Evolutionary conservation across 2,329 filamentous ascomycete species (phyloP).

Genomic region (Ophiostoma fasciatum): DNA sequence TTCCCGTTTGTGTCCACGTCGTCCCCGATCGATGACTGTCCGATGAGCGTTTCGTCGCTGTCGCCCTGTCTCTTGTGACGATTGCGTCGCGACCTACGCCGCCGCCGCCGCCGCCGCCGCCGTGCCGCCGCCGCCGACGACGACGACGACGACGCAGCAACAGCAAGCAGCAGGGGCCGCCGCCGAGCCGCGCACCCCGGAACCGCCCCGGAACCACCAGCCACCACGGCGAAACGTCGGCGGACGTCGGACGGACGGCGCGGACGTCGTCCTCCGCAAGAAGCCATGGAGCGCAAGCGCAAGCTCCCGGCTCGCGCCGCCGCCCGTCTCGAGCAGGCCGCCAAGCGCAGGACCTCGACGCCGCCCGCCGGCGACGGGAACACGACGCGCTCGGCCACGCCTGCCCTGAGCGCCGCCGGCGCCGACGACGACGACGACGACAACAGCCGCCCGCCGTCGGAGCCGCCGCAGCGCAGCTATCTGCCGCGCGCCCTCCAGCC

Average conservation of each 20-base stretch:
- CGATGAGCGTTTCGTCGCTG: constrained; percentile 7
- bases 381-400: constrained; percentile 31
- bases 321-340: constrained; percentile 42
- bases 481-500: constrained; percentile 49
- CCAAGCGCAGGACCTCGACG: constrained; percentile 44
- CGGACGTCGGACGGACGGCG: too few species aligned
- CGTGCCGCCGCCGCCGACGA: too few species aligned
- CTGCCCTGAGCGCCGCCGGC: constrained; percentile 20
- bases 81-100: too few species aligned
- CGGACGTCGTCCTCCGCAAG: too few species aligned
- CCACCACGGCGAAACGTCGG: too few species aligned
- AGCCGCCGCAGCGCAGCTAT: constrained; percentile 22
- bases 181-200: too few species aligned
- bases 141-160: neutral
- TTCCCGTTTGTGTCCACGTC: neutral
- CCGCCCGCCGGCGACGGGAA: constrained; percentile 24
- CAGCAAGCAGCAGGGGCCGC: too few species aligned
- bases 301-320: constrained; percentile 49
- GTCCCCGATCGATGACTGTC: constrained; percentile 5
- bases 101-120: too few species aligned
- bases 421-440: constrained; percentile 17
- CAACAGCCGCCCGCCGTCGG: constrained; percentile 21
- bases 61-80: constrained; percentile 7
- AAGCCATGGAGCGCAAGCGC: constrained; percentile 52
- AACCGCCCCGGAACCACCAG: too few species aligned